These are phyloP conservation scores for Medicago arabica DNA, from an alignment of 306 rosid species.

Conservation along the genomic window DNA sequence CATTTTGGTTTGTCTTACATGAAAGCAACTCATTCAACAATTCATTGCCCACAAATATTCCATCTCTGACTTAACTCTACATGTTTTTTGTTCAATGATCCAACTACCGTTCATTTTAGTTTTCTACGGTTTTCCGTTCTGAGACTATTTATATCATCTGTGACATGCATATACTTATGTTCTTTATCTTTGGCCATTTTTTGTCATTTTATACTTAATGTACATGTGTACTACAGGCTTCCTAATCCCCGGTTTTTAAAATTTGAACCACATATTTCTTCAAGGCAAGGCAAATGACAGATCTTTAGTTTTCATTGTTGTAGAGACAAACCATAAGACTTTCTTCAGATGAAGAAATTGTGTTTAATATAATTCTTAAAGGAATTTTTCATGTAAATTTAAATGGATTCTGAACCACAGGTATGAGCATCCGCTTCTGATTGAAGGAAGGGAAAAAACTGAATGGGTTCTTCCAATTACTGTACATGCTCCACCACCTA, in stretches of 20 bases:
- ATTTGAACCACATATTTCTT: neutral
- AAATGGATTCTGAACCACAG: constrained; percentile 53
- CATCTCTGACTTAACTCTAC: constrained; percentile 6
- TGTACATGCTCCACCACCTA: constrained; percentile 84
- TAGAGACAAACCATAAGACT: too few relatives aligned
- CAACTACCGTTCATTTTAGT: neutral
- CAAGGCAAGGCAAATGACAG: neutral
- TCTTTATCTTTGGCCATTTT: neutral
- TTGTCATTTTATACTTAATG: constrained; percentile 2
- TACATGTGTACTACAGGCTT: neutral
- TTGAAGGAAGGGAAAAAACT: constrained; percentile 85
- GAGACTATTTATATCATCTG: neutral
- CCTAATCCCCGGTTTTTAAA: neutral
- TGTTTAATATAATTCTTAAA: constrained; percentile 23
- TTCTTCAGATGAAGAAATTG: constrained; percentile 4
- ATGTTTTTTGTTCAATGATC: neutral
- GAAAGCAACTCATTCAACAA: neutral
- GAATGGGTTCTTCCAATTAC: constrained; percentile 98
- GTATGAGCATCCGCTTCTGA: constrained; percentile 92
- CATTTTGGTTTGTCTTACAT: constrained; percentile 10
- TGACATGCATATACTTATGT: too few relatives aligned
- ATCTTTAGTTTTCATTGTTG: constrained; percentile 15
- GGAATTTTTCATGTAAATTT: constrained; percentile 16
- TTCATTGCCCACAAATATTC: neutral
- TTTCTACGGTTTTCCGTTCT: neutral